A percentile compares a stretch with the other conserved stretches of the same genome.
These are phyloP conservation scores for Phytophthora constricta DNA, from an alignment of 352 stramenopile species.

Conservation along the genomic window DNA sequence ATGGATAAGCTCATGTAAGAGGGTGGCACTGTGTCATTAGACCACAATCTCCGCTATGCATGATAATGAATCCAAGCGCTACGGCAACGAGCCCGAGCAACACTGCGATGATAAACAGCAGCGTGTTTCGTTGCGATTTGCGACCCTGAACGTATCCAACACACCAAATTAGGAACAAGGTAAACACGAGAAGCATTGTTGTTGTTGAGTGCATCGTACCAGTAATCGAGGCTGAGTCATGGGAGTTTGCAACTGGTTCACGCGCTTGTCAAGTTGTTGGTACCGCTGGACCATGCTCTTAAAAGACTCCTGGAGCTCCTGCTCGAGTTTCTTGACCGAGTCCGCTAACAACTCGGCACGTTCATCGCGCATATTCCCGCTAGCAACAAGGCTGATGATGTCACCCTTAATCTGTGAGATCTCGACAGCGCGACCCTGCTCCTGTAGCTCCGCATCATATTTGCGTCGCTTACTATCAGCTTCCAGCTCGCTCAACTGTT, in stretches of 20 bases:
- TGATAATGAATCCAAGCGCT: conserved; percentile 29
- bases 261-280: conserved; percentile 63
- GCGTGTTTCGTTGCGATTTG: conserved; percentile 32
- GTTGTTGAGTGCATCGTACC: conserved; percentile 37
- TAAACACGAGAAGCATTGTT: conserved; percentile 6
- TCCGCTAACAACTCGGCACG: conserved; percentile 64
- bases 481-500: conserved; percentile 78
- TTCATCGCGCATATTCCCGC: conserved; percentile 72
- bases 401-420: conserved; percentile 81
- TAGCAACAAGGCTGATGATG: conserved; percentile 71
- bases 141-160: conserved; percentile 26
- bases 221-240: conserved; percentile 46
- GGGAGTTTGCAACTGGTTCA: conserved; percentile 62
- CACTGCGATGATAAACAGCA: conserved; percentile 34
- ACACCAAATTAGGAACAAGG: no score
- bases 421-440: conserved; percentile 75
- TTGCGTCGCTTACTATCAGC: conserved; percentile 66
- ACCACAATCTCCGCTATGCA: conserved; percentile 48
- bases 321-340: conserved; percentile 63
- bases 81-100: conserved; percentile 43
- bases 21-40: conserved; percentile 50
- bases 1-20: conserved; percentile 50
- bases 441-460: conserved; percentile 82
- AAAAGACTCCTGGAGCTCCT: conserved; percentile 64
- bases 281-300: conserved; percentile 65